Base-by-base conservation (phyloP, 495 filamentous ascomycete species). In the Pyronema omphalodes region DNA sequence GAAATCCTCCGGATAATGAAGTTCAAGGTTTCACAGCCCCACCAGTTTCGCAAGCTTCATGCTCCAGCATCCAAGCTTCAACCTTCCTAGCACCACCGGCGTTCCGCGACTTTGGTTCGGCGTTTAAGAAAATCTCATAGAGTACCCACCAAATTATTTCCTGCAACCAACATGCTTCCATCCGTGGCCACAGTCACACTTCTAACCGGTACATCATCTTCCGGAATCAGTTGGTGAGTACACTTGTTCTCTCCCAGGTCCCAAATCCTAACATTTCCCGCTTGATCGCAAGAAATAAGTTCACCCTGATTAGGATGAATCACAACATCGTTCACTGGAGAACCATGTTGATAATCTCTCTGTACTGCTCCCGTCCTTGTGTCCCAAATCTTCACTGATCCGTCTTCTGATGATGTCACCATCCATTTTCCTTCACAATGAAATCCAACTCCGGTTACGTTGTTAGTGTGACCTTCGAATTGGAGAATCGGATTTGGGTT, bases 391-490 rank as follows among this genome's bases (percentile, higher is more conserved):
- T 95, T 96, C 58, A 98, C 89, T 7, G 88, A 93, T 47, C 88
- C 84, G 62, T 98, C 91, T 66, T 98, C 91, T 37, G 86, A 93
- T 68, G 85, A 91, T 3, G 91, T 98, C n/a, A 95, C 89, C 88
- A 98, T 95, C 91, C 91, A 98, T 69, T 96, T 96, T 9, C 88
- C 88, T 66, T 98, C 91, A 62, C 88, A 94, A 67, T 98, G 91
- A 64, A 96, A 98, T 19, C 88, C 91, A 23, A 98, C 82, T 3
- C 93, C 91, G 0, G 91, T 98, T 65, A 98, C 79, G 60, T 98
- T 98, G 58, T 79, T 83, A 12, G 86, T 93, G 67, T 98, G 91
- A 47, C 91, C 91, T 55, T 95, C 88, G 63, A 98, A 96, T 37
- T 82, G 83, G 57, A 94, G 79, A 3, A 95, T 75, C 0, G 89